These are phyloP conservation scores for Saccharomycodes ludwigii DNA, from an alignment of 805 yeast species.

Conservation along the genomic window DNA sequence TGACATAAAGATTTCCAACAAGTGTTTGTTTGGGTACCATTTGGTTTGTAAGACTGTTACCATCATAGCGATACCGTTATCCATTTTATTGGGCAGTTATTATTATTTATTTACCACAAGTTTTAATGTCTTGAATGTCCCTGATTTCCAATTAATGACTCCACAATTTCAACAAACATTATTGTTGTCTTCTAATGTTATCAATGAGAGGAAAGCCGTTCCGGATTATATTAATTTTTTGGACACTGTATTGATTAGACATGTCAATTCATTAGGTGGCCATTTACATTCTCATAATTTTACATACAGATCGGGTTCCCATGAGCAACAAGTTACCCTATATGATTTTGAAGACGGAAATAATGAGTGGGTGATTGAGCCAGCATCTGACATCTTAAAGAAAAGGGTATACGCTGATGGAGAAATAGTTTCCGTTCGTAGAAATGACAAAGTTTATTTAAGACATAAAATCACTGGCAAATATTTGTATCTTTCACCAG, in stretches of 20 bases:
- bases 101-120: slow-evolving; percentile 13
- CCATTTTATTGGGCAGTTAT: slow-evolving; percentile 1
- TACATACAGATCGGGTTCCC: slow-evolving; percentile 51
- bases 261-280: slow-evolving; percentile 53
- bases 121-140: slow-evolving; percentile 44
- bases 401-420: slow-evolving; percentile 14
- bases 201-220: slow-evolving; percentile 27
- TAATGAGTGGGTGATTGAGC: slow-evolving; percentile 67
- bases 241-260: slow-evolving; percentile 59
- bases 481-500: slow-evolving; percentile 55
- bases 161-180: slow-evolving; percentile 57
- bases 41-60: slow-evolving; percentile 5
- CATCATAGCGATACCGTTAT: slow-evolving; percentile 6
- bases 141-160: slow-evolving; percentile 33
- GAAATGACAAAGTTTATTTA: slow-evolving; percentile 50
- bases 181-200: slow-evolving; percentile 27
- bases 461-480: slow-evolving; percentile 59
- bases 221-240: slow-evolving; percentile 68
- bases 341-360: slow-evolving; percentile 47
- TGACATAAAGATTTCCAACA: slow-evolving; percentile 1
- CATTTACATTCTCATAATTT: slow-evolving; percentile 71
- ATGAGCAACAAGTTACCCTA: slow-evolving; percentile 71
- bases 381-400: slow-evolving; percentile 14
- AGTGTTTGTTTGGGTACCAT: slow-evolving; percentile 1
- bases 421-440: slow-evolving; percentile 27